Base-by-base conservation (phyloP, 176 grass and related monocot genomes). In the Oryza meridionalis region DNA sequence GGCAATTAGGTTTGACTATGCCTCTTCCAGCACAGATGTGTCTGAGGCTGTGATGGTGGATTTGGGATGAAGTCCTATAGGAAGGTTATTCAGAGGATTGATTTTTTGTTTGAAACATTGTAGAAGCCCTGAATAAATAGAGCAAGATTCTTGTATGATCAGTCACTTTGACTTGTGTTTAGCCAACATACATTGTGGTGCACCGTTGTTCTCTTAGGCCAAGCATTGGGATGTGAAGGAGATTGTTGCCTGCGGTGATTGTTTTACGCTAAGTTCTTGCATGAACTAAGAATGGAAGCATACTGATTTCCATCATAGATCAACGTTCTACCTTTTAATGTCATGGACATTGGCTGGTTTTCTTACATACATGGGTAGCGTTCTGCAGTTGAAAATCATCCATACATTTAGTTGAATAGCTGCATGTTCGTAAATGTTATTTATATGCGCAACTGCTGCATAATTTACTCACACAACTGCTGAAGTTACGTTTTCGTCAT, bases 161-260 rank as follows among this genome's bases (percentile, higher is more conserved):
- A 68, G 79, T 86, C 44, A 86, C 79, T 73, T 73, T 46, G 46
- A 61, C 73, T 58, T 61, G 33, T 77, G 49, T 67, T 69, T 43
- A 24, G 49, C 7, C 9, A 46, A 33, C 15, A 77, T 45, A 25
- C 68, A 9, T 42, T 64, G 51, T 43, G 37, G 38, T 74, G 72
- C 47, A 26, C 25, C 24, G 4, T 53, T 68, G 17, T 13, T 80
- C 42, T 67, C 50, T 65, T 37, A 27, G 65, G 27, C 42, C 50
- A 50, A 2, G 37, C 50, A 77, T 77, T 72, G 4, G 14, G 69
- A 51, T 50, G 63, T 58, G 26, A 59, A 67, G 59, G 58, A 46
- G 22, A 55, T 27, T 66, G 46, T 58, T 72, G 29, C 22, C 25
- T 75, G 6, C 42, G 44, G 11, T 72, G 38, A 27, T 71, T 65